Conservation (phyloP, 148 eudicot genomes). For the Agrostemma githago region DNA sequence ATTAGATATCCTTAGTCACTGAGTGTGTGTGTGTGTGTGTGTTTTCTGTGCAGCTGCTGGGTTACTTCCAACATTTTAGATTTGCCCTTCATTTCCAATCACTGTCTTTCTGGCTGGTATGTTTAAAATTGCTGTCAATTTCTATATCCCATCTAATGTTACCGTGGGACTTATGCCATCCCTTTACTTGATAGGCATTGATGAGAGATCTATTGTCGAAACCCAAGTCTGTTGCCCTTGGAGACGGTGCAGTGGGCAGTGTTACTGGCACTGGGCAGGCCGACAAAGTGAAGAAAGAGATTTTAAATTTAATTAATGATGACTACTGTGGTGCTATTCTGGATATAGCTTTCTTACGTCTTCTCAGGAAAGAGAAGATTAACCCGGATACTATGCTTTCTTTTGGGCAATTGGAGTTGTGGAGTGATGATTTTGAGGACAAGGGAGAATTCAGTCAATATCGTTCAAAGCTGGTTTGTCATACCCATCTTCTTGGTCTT, state of each 20-base stretch:
- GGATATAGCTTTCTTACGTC: constrained; percentile 65
- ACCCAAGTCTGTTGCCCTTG: constrained; percentile 52
- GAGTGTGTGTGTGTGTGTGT: background rate
- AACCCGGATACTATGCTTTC: constrained; percentile 45
- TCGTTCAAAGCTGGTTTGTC: constrained; percentile 86
- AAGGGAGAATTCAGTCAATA: constrained; percentile 87
- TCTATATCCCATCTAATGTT: constrained; percentile 12
- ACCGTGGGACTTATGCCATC: constrained; percentile 6
- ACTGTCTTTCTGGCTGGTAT: constrained; percentile 91
- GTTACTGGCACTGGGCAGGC: constrained; percentile 45
- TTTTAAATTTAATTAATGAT: constrained; percentile 54
- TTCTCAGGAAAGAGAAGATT: constrained; percentile 81
- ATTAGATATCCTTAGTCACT: background rate
- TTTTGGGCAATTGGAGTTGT: constrained; percentile 66
- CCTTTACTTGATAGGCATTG: constrained; percentile 43
- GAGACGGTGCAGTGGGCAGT: constrained; percentile 38
- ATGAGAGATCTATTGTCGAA: constrained; percentile 73
- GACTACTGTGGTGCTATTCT: constrained; percentile 67
- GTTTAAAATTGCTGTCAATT: constrained; percentile 6
- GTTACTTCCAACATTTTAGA: constrained; percentile 78
- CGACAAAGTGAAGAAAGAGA: constrained; percentile 54
- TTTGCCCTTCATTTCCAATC: constrained; percentile 72
- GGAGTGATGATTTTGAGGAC: constrained; percentile 94
- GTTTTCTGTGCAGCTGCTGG: constrained; percentile 67
- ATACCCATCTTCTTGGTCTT: constrained; percentile 1